phyloP scores from a whole-genome alignment of 2,329 filamentous ascomycete species.

The Alternaria gaisen region DNA sequence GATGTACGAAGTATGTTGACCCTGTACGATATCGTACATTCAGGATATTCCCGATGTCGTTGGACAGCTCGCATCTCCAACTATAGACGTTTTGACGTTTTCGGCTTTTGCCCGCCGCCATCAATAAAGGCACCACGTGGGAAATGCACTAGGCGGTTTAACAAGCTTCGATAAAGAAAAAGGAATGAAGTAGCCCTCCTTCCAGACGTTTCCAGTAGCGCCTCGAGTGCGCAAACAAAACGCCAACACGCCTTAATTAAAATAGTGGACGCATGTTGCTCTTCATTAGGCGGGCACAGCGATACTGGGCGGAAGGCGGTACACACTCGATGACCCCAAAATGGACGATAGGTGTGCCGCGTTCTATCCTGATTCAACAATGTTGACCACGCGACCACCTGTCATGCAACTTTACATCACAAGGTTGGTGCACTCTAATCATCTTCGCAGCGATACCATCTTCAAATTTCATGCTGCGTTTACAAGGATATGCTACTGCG shows the following conservation, averaged over 20 bases:
- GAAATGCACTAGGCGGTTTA: neutral
- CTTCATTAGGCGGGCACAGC: neutral
- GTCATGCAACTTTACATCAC: neutral
- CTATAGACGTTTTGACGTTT: neutral
- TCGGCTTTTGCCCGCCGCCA: neutral
- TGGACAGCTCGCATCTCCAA: neutral
- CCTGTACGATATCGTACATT: neutral
- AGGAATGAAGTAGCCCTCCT: neutral
- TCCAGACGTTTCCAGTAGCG: neutral
- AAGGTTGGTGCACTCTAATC: neutral
- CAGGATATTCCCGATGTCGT: too few relatives aligned
- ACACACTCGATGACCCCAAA: neutral
- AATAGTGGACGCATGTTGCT: neutral
- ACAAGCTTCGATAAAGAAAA: neutral
- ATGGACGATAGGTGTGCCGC: neutral
- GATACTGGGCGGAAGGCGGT: neutral
- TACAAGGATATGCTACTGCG: neutral
- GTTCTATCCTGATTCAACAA: neutral
- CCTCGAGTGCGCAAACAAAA: neutral
- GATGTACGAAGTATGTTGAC: neutral
- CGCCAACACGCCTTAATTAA: neutral
- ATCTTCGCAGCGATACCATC: neutral
- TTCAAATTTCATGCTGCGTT: neutral
- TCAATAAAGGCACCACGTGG: conserved; percentile 2
- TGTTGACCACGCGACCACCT: neutral